Evolutionary conservation across 371 early-diverging fungal genomes (phyloP), one percentile per base, ranked within the genome.

Genomic region (Mortierella sp.): DNA sequence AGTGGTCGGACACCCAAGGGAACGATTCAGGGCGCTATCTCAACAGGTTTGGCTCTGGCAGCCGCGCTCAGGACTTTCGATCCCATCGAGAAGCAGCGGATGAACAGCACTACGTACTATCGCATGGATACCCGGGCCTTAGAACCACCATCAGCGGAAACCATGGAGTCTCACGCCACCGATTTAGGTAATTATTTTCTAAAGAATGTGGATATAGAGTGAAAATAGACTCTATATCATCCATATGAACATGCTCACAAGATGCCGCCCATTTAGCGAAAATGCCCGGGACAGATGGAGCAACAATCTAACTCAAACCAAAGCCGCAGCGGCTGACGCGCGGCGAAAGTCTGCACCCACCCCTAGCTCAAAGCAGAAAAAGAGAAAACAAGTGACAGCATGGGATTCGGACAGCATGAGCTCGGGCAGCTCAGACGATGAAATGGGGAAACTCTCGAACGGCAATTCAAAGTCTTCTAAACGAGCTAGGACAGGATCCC

Each of bases 1-100:
- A 84, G 85, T 54, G 85, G 85, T 49, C 75, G 70, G 32, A 84
- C 85, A 39, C 85, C 85, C n/a, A 75, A 68, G 54, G 75, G 84
- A 28, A 84, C 85, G 1, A 73, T 84, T 26, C 85, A 83, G 64
- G 85, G 85, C 22, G 79, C 79, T 9, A 84, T 84, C 39, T 84
- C 85, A 5, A 84, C 84, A 57, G 85, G 55, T 16, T 58, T 84
- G 47, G 78, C 84, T 12, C 66, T 79, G 12, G 51, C 85, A 14
- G 59, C 51, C 20, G 71, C 78, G 20, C 64, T 75, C 16, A 52
- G 63, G 8, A 73, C 72, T 20, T 73, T 74, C 40, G 75, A 78
- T 22, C 85, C 85, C 3, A 83, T 84, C 47, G 84, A 83, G 43
- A 84, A 84, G 60, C 73, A 73, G 57, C 58, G 79, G 64, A 70